phyloP scores from a whole-genome alignment of 2,329 filamentous ascomycete genomes.

The Fusarium coicis region DNA sequence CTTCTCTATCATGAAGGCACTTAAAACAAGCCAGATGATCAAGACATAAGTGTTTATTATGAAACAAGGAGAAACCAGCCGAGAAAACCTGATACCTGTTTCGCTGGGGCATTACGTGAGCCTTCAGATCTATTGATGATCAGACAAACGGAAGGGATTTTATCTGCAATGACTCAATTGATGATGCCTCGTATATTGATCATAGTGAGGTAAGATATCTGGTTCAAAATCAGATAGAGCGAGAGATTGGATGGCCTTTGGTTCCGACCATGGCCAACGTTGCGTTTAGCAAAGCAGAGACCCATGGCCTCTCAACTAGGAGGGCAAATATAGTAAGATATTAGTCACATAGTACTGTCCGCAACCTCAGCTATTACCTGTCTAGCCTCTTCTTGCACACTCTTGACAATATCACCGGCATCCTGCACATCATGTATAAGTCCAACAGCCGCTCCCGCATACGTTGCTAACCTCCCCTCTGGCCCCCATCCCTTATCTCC shows the following conservation, averaged over 20 bases:
- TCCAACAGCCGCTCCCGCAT: slow-evolving; percentile 59
- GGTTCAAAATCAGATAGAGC: neutral
- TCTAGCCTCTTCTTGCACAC: slow-evolving; percentile 45
- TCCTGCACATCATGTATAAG: slow-evolving; percentile 54
- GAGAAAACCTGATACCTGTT: neutral
- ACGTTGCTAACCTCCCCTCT: slow-evolving; percentile 60
- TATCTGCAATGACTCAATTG: neutral
- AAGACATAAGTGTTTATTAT: too few species aligned
- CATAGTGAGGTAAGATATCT: accelerated
- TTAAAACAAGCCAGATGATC: neutral
- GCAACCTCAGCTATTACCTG: slow-evolving; percentile 5
- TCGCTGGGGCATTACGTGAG: neutral
- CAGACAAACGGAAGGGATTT: neutral
- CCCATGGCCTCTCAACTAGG: too few species aligned
- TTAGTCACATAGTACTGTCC: neutral
- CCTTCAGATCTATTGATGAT: neutral
- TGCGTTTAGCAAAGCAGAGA: neutral
- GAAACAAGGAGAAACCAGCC: neutral
- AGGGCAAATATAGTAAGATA: neutral
- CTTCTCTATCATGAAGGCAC: neutral
- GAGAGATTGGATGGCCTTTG: neutral
- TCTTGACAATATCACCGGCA: slow-evolving; percentile 53
- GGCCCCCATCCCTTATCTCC: slow-evolving; percentile 60
- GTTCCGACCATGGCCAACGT: neutral
- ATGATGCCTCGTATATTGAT: neutral